Base-by-base conservation (phyloP, 2,329 filamentous ascomycete genomes). In the Pseudodiploospora longispora region DNA sequence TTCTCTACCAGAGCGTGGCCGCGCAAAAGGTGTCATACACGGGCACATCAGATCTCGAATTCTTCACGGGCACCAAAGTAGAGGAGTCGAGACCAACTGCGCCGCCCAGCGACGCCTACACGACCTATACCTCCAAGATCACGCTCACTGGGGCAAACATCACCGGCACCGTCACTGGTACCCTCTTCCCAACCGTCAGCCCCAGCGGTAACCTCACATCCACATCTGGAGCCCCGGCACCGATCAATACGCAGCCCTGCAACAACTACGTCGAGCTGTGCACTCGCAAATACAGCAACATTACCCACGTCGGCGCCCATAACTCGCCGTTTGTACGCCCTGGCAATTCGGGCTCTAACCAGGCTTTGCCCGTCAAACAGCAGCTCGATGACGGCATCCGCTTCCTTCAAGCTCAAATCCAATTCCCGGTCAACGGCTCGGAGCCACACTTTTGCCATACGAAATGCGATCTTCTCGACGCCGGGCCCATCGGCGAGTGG, bases 221-320 rank as follows among this genome's bases (percentile, higher is more conserved):
- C 36, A 62, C 63, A 6, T 55, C 65, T 10, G 64, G 59, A 6
- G 48, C 59, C 57, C 39, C 51, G 28, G 52, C 65, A 41, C 72
- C 82, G 1, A 78, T 75, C 38, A 91, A 90, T 62, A 90, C 85
- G 0, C 80, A 80, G 47, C 81, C 85, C 4, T 94, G 87, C 71
- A 94, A 94, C 64, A 80, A 81, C 60, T 80, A 86, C 53, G 66
- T 83, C 27, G 85, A 91, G 63, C 81, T 93, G 55, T 94, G 87
- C 68, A 66, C 65, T 5, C 78, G 86, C 47, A 82, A 79, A 54
- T 94, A 89, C 64, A 80, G 83, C 71, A 90, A 93, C 61, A 83
- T 93, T 62, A 90, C 86, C 45, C 74, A 85, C 55, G 76, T 94
- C 2, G 80, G 77, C 19, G 81, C 82, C 12, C 87, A 94, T 67